Base-by-base conservation (phyloP, 345 rosid species). In the Adansonia digitata region DNA sequence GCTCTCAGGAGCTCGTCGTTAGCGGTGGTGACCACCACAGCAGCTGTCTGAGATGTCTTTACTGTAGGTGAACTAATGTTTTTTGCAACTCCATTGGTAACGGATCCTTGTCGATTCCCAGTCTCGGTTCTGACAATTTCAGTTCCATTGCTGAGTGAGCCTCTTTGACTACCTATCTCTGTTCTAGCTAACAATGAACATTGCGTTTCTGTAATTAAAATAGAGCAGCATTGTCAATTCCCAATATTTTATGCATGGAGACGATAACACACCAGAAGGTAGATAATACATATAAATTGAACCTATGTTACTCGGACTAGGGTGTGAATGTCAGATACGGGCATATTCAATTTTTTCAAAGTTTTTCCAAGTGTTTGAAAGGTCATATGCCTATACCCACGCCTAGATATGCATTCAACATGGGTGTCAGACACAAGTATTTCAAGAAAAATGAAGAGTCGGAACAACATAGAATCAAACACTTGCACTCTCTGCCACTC, bases 111-210 rank as follows among this genome's bases (percentile, higher is more conserved):
- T 62, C 67, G 88, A 72, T 79, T 77, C 70, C 84, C 91, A 14
- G 76, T 69, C 80, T 84, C 89, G 12, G 77, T 75, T 86, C 84
- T 84, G 37, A 76, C 77, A 40, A 72, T 78, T 73, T 81, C 56
- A 20, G 75, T 73, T 74, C 85, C 79, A 40, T 82, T 88, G 83
- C 72, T 59, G 75, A 74, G 61, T 56, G 76, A 74, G 24, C 82
- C 90, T 79, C 77, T 85, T 35, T 76, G 86, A 81, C 65, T 72
- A 66, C 86, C 91, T 72, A 74, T 18, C 67, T 92, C 94, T 59
- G 80, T 78, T 86, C 95, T 89, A 40, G 91, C 92, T 34, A 87
- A 75, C 8, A 90, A 82, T 63, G 88, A 92, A 82, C 85, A 90
- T 61, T 88, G 84, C 7, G 89, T 85, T 86, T 96, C 99, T 93